These are phyloP conservation scores for Eucalyptus lansdowneana DNA, from an alignment of 345 rosid genomes.

Conservation along the genomic window DNA sequence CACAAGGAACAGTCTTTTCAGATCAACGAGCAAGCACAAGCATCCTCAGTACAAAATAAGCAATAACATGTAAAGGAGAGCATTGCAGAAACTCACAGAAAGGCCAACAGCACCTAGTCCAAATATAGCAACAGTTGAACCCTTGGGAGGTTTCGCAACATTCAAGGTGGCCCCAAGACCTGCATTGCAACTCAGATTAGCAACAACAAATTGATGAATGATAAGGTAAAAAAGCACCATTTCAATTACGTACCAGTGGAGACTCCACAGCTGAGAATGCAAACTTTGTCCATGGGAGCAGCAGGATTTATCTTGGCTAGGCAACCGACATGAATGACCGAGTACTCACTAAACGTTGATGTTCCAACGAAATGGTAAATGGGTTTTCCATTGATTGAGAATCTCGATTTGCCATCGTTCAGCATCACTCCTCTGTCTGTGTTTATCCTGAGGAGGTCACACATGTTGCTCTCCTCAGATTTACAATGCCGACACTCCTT, in stretches of 20 bases:
- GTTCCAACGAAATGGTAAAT: slow-evolving; percentile 22
- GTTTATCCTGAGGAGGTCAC: slow-evolving; percentile 17
- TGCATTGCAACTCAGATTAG: background rate
- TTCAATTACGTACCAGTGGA: slow-evolving; percentile 9
- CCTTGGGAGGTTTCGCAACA: slow-evolving; percentile 25
- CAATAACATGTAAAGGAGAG: background rate
- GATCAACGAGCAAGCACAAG: background rate
- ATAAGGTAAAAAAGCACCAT: background rate
- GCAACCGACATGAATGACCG: slow-evolving; percentile 14
- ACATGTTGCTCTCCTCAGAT: slow-evolving; percentile 27
- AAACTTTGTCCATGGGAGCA: slow-evolving; percentile 30
- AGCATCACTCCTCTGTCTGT: slow-evolving; percentile 19
- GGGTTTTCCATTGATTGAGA: slow-evolving; percentile 10
- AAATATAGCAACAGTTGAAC: slow-evolving; percentile 16
- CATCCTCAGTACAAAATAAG: background rate
- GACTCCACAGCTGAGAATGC: slow-evolving; percentile 25
- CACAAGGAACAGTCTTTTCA: background rate
- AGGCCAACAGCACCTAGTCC: slow-evolving; percentile 40
- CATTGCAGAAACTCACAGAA: slow-evolving; percentile 4
- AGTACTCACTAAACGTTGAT: slow-evolving; percentile 22
- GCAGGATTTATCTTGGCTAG: slow-evolving; percentile 19
- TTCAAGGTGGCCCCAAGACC: slow-evolving; percentile 30
- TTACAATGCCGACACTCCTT: slow-evolving; percentile 22
- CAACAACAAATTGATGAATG: too few relatives aligned
- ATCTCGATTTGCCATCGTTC: slow-evolving; percentile 18